Conservation (phyloP, 306 rosid species). For the Quillaja saponaria region DNA sequence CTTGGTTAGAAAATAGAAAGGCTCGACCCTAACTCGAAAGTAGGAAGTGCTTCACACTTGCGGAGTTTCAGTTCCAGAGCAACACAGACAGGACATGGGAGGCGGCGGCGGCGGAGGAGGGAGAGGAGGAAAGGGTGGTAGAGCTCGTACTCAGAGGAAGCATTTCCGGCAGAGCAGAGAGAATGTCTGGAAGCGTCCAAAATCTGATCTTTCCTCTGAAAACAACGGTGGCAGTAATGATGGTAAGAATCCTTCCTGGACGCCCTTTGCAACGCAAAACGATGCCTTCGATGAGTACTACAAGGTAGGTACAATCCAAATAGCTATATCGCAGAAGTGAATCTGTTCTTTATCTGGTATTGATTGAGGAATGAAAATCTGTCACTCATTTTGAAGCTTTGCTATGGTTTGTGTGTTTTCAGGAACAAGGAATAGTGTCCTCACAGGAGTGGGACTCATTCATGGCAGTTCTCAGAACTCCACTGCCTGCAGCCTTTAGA, state of each 20-base stretch:
- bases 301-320: constrained; percentile 39
- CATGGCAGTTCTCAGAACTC: constrained; percentile 71
- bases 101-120: constrained; percentile 50
- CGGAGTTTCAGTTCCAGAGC: background rate
- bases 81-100: constrained; percentile 42
- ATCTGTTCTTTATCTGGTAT: background rate
- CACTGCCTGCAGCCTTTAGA: constrained; percentile 86
- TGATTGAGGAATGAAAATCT: background rate
- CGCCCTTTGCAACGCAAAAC: constrained; percentile 73
- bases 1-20: background rate
- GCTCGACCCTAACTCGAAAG: background rate
- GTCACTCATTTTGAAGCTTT: constrained; percentile 1
- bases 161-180: constrained; percentile 83
- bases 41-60: background rate
- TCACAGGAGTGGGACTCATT: constrained; percentile 72
- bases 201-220: constrained; percentile 52
- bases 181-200: constrained; percentile 91
- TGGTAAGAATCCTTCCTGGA: constrained; percentile 48
- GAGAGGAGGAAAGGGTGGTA: constrained; percentile 56
- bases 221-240: constrained; percentile 13
- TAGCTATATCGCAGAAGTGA: background rate
- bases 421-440: constrained; percentile 67
- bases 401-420: background rate
- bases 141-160: constrained; percentile 83
- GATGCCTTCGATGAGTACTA: constrained; percentile 66